Evolutionary conservation across 208 protist species (phyloP).

Genomic region (Leishmania turanica): DNA sequence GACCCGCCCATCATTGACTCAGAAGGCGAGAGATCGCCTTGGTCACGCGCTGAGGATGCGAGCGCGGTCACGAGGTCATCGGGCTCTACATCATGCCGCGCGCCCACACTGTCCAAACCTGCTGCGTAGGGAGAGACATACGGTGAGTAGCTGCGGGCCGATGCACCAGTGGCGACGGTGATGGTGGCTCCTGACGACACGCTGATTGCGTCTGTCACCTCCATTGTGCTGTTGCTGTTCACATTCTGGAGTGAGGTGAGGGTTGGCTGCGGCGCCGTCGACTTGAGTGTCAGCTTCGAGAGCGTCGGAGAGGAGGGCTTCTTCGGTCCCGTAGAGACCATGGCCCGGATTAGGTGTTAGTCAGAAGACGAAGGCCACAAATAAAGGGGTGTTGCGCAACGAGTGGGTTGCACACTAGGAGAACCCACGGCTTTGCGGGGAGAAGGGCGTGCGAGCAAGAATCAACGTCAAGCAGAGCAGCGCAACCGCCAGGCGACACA

Average conservation of each 20-base stretch:
- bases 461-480: background rate
- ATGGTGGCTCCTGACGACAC: background rate
- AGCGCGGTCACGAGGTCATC: background rate
- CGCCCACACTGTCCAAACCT: constrained; percentile 2
- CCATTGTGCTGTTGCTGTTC: background rate
- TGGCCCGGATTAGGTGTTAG: background rate
- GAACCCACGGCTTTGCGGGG: background rate
- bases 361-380: background rate
- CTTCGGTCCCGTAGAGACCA: background rate
- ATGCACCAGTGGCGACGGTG: background rate
- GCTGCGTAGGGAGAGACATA: background rate
- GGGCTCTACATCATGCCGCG: constrained; percentile 1
- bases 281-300: background rate
- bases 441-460: background rate
- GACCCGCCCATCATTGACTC: background rate
- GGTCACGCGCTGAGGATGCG: background rate
- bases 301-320: background rate
- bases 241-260: background rate
- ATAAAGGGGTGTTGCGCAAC: background rate
- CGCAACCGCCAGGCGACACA: background rate
- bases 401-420: background rate
- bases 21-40: constrained; percentile 5
- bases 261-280: background rate
- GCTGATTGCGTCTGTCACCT: background rate
- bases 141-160: background rate